Conservation (phyloP, 2,329 filamentous ascomycete genomes). For the Paraconiothyrium brasiliense region DNA sequence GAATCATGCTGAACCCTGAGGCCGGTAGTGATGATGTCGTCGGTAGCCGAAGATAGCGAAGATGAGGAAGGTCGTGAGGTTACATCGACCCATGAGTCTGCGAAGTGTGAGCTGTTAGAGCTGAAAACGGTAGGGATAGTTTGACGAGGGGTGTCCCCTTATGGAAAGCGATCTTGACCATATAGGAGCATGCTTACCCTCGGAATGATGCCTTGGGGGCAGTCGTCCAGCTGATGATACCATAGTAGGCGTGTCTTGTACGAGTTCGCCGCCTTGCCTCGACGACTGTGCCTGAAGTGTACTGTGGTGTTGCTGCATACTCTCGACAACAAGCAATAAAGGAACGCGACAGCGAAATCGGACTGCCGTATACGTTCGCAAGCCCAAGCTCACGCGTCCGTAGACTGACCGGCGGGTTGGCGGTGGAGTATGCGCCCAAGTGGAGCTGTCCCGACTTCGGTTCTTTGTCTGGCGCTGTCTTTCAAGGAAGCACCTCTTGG, state of each 20-base stretch:
- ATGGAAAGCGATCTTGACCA: constrained; percentile 1
- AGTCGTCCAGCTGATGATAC: constrained; percentile 27
- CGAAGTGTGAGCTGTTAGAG: constrained; percentile 25
- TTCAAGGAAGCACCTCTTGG: constrained; percentile 8
- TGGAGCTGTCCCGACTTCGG: constrained; percentile 42
- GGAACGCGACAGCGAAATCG: constrained; percentile 15
- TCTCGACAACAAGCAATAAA: not conserved
- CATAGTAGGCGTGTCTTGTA: constrained; percentile 34
- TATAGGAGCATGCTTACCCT: constrained; percentile 29
- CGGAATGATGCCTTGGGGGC: constrained; percentile 39
- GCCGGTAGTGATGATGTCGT: constrained; percentile 91
- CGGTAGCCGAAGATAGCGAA: constrained; percentile 82
- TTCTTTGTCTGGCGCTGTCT: constrained; percentile 35
- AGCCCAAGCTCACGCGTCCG: constrained; percentile 17
- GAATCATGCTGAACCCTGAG: constrained; percentile 76
- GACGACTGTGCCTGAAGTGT: constrained; percentile 32
- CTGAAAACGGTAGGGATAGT: constrained; percentile 7
- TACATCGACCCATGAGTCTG: constrained; percentile 97
- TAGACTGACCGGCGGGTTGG: constrained; percentile 24
- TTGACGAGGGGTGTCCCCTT: not conserved
- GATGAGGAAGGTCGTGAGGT: constrained; percentile 93
- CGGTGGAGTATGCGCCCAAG: constrained; percentile 38
- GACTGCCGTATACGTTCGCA: not conserved
- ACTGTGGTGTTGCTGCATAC: constrained; percentile 38
- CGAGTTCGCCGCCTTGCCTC: constrained; percentile 27